phyloP scores from a whole-genome alignment of 352 stramenopile species.

The Phytophthora constricta region DNA sequence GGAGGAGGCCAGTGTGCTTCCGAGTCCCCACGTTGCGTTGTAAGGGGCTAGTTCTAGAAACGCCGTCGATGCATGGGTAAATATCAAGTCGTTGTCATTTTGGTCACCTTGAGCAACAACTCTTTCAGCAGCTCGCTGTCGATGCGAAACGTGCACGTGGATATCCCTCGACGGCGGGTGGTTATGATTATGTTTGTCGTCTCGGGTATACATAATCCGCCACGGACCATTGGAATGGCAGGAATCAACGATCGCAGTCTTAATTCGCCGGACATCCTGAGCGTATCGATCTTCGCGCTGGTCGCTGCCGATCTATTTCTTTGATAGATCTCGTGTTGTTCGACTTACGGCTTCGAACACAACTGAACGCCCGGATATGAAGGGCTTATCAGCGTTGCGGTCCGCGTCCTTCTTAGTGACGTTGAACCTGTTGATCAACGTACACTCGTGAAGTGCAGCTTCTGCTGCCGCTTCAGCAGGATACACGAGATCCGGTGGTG shows the following conservation, averaged over 20 bases:
- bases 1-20: too few species aligned
- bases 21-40: too few species aligned
- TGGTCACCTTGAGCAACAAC: too few species aligned
- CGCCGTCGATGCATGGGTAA: background rate
- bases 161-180: background rate
- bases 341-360: background rate
- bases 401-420: background rate
- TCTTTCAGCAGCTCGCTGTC: too few species aligned
- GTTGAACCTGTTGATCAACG: background rate
- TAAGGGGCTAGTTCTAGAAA: background rate
- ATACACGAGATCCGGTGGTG: too few species aligned
- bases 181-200: background rate
- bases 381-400: background rate
- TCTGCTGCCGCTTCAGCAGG: background rate
- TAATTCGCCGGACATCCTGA: background rate
- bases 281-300: background rate
- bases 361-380: background rate
- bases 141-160: background rate
- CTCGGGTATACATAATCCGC: background rate
- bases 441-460: background rate
- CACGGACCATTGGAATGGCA: background rate
- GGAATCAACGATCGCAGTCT: background rate
- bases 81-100: background rate
- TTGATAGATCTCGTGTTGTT: background rate
- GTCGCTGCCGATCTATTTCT: background rate